Conservation (phyloP, 2,329 filamentous ascomycete genomes). For the Septoria linicola region DNA sequence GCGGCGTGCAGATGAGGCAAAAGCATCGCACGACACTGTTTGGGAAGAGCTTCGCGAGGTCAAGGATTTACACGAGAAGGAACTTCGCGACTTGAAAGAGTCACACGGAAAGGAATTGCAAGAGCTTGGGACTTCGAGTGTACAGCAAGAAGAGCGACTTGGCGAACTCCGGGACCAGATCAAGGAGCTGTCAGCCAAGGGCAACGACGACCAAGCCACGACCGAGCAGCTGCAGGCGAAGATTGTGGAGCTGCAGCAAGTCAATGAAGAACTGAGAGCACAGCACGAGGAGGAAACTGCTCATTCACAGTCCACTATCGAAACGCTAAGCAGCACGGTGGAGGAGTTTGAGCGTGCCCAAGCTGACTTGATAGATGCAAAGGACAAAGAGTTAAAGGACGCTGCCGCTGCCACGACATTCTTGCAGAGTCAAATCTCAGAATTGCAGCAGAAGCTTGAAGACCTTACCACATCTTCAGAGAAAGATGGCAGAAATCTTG, state of each 20-base stretch:
- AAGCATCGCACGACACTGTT: conserved; percentile 12
- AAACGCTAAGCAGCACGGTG: conserved; percentile 17
- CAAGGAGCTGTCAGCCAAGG: conserved; percentile 28
- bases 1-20: conserved; percentile 14
- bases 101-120: conserved; percentile 10
- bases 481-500: conserved; percentile 17
- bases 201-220: conserved; percentile 22
- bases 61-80: conserved; percentile 13
- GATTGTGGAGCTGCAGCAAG: conserved; percentile 19
- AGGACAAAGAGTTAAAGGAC: conserved; percentile 17
- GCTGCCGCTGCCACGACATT: conserved; percentile 18
- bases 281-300: conserved; percentile 20
- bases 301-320: conserved; percentile 11
- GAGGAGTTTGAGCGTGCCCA: conserved; percentile 14
- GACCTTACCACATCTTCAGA: conserved; percentile 21
- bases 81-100: conserved; percentile 20
- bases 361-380: conserved; percentile 9
- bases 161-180: conserved; percentile 26
- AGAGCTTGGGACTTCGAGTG: conserved; percentile 10
- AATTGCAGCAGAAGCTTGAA: conserved; percentile 24
- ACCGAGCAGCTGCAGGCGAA: conserved; percentile 23
- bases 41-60: conserved; percentile 22
- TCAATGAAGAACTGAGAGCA: conserved; percentile 18
- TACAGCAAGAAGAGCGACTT: conserved; percentile 19
- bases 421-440: conserved; percentile 22